Evolutionary conservation across 345 rosid genomes (phyloP).

Genomic region (Euphorbia tirucalli): DNA sequence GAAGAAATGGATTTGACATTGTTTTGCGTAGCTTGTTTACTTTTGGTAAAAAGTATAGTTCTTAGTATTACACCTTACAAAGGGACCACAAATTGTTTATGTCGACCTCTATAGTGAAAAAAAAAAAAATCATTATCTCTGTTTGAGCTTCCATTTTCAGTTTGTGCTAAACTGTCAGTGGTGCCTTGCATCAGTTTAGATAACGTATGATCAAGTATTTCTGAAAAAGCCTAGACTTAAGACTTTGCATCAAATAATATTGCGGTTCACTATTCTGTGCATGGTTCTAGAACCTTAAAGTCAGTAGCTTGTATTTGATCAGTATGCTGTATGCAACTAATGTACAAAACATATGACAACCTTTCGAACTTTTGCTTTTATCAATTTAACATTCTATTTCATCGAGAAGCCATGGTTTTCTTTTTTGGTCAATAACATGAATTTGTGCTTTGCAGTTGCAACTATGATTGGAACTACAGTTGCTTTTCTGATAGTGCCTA

Average conservation of each 20-base stretch:
- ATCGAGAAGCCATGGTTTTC: background rate
- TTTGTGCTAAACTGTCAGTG: background rate
- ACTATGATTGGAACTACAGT: constrained; percentile 66
- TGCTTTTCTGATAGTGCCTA: constrained; percentile 70
- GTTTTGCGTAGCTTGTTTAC: background rate
- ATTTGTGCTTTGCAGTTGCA: constrained; percentile 51
- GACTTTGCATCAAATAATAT: background rate
- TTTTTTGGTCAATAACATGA: background rate
- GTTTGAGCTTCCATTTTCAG: background rate
- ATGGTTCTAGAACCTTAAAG: background rate
- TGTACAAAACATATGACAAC: background rate
- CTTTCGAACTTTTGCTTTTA: background rate
- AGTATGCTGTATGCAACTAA: background rate
- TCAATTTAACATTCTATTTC: background rate
- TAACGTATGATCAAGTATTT: background rate
- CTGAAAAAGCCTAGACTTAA: background rate
- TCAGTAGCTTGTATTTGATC: background rate
- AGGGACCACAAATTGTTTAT: constrained; percentile 1
- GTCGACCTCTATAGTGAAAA: background rate
- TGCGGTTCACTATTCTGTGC: background rate
- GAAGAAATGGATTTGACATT: background rate
- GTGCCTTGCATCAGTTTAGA: background rate
- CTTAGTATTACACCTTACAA: background rate
- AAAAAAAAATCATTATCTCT: too few species aligned
- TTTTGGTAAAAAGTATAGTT: background rate